Conservation (phyloP, 108 stramenopile species). For the Cyclostephanos invisitatus region DNA sequence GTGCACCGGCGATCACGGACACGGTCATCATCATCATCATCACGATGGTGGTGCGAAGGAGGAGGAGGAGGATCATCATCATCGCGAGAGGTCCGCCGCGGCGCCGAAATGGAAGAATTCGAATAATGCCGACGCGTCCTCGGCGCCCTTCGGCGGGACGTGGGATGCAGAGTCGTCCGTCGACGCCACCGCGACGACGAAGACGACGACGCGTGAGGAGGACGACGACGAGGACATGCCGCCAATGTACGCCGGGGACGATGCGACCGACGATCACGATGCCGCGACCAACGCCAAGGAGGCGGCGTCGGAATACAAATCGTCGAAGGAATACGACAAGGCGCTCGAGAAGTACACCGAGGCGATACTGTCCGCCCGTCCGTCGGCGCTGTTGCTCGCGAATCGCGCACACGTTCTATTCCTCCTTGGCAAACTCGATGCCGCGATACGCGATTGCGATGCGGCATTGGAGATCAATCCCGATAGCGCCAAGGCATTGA, state of each 20-base stretch:
- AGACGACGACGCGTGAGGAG: conserved; percentile 18
- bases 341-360: conserved; percentile 73
- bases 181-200: conserved; percentile 47
- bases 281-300: conserved; percentile 65
- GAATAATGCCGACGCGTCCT: conserved; percentile 62
- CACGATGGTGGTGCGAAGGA: too few relatives aligned
- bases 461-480: conserved; percentile 78
- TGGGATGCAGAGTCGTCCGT: conserved; percentile 71
- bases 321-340: conserved; percentile 52
- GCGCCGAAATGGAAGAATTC: conserved; percentile 80
- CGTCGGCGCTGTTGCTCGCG: conserved; percentile 78
- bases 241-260: conserved; percentile 61
- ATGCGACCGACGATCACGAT: conserved; percentile 67
- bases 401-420: conserved; percentile 82
- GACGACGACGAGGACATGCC: conserved; percentile 45
- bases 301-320: conserved; percentile 67
- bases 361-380: conserved; percentile 73
- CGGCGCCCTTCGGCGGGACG: conserved; percentile 70
- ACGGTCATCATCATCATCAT: conserved; percentile 22
- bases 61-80: neutral
- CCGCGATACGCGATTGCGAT: conserved; percentile 78
- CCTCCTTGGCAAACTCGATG: conserved; percentile 57
- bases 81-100: conserved; percentile 9
- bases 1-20: conserved; percentile 41
- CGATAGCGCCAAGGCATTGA: conserved; percentile 83